Evolutionary conservation across 768 basidiomycete genomes (phyloP).

Genomic region (Lactifluus volemus): DNA sequence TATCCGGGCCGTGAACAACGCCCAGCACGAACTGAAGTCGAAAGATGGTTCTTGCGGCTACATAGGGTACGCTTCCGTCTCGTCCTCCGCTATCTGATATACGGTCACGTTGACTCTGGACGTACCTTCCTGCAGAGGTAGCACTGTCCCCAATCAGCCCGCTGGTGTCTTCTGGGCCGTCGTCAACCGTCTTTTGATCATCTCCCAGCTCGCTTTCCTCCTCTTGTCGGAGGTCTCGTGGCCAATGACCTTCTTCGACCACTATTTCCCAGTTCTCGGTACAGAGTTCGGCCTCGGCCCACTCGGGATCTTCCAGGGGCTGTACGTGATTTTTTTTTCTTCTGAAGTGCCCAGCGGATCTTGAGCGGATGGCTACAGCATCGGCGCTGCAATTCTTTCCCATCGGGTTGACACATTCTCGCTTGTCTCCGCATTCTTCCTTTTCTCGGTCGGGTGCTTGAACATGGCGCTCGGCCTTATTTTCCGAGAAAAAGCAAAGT

Average conservation of each 20-base stretch:
- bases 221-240: constrained; percentile 78
- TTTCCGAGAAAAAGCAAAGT: constrained; percentile 61
- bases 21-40: constrained; percentile 30
- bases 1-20: constrained; percentile 63
- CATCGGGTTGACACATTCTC: constrained; percentile 75
- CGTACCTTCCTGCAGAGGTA: constrained; percentile 36
- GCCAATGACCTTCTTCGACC: constrained; percentile 70
- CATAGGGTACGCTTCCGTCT: constrained; percentile 11
- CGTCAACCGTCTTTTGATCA: constrained; percentile 78
- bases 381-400: constrained; percentile 63
- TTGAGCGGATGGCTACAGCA: constrained; percentile 29
- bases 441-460: constrained; percentile 74
- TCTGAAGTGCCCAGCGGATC: constrained; percentile 5
- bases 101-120: neutral
- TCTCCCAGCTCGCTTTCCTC: constrained; percentile 75
- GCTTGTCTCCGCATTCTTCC: constrained; percentile 76
- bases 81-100: neutral
- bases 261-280: constrained; percentile 82
- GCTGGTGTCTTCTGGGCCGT: constrained; percentile 91
- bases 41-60: constrained; percentile 33
- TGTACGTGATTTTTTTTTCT: constrained; percentile 39
- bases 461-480: constrained; percentile 78
- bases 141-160: constrained; percentile 85
- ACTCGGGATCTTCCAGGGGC: constrained; percentile 78
- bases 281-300: constrained; percentile 78